Evolutionary conservation across 1,284 basidiomycete genomes (phyloP), one percentile per base, ranked within the genome.

Genomic region (Moesziomyces antarcticus): DNA sequence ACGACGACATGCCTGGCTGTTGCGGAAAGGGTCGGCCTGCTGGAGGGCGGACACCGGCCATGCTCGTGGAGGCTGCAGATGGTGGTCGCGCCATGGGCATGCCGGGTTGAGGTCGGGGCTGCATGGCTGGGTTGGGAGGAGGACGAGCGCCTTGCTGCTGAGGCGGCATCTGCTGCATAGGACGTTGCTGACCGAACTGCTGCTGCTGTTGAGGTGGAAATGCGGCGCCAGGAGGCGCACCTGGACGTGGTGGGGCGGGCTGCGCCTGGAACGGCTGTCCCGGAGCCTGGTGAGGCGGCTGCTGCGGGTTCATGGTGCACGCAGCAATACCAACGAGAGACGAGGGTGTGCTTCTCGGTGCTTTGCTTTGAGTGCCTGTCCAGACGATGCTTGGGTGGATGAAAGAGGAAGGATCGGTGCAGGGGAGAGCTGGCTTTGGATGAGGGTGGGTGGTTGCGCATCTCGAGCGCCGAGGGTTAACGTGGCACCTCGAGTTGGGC

Each of bases 151-250:
- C 59, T 35, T 62, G 59, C 24, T 69, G 62, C 21, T 57, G 62
- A 42, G 48, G 49, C 40, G 47, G 48, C 37, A 40, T 40, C 16
- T 5, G 37, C 27, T 50, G 55, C 46, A 49, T 49, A 13, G 58
- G 65, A 41, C 54, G 65, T 30, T 68, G 65, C 33, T 61, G 53
- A 5, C 44, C 44, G 41, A 46, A 66, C 33, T 44, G 55, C 27
- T 50, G 67, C 30, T 65, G 69, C 50, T 70, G 73, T 43, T 61
- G 59, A 16, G 51, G 66, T 25, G 66, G 63, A 10, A 65, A 48
- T 16, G 44, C 30, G 16, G 49, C 43, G 18, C 47, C 56, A 6
- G 44, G 48, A 43, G 56, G 63, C 10, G 44, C 16, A 10, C 55
- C 66, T 13, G 59, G 66, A 16, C 66, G 55, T 40, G 59, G 56